A percentile compares a stretch with the other conserved stretches of the same genome.
phyloP scores from a whole-genome alignment of 2,329 filamentous ascomycete genomes.

The Ascochyta fabae region DNA sequence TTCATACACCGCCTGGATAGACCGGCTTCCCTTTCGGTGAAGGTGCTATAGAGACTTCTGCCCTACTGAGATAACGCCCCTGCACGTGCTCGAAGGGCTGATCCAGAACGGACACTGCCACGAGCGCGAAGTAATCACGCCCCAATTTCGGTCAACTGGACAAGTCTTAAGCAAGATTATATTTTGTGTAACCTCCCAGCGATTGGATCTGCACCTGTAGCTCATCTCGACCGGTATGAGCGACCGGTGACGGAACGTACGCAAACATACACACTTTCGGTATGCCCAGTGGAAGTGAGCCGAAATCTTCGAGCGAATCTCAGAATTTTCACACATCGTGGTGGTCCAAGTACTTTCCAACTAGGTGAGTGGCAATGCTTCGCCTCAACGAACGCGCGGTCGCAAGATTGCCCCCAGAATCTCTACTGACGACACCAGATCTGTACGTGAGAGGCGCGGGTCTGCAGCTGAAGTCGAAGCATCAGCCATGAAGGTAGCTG shows the following conservation, averaged over 20 bases:
- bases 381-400: background rate
- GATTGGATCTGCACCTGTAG: constrained; percentile 3
- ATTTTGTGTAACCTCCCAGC: constrained; percentile 11
- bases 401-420: background rate
- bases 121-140: no score
- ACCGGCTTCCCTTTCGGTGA: background rate
- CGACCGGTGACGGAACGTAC: constrained; percentile 27
- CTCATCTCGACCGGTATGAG: constrained; percentile 27
- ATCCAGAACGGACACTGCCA: no score
- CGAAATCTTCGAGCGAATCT: constrained; percentile 36
- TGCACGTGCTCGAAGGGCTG: no score
- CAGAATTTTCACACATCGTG: constrained; percentile 30
- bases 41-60: no score
- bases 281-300: constrained; percentile 40
- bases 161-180: background rate
- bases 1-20: background rate
- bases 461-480: constrained; percentile 32
- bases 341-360: constrained; percentile 39
- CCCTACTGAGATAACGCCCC: no score
- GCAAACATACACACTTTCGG: constrained; percentile 26
- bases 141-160: background rate
- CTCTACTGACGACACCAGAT: constrained; percentile 26
- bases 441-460: constrained; percentile 40
- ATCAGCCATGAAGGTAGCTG: constrained; percentile 37
- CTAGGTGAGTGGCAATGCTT: constrained; percentile 32